Evolutionary conservation across 2,329 filamentous ascomycete species (phyloP), one percentile per base, ranked within the genome.

Genomic region (Aureobasidium vineae): DNA sequence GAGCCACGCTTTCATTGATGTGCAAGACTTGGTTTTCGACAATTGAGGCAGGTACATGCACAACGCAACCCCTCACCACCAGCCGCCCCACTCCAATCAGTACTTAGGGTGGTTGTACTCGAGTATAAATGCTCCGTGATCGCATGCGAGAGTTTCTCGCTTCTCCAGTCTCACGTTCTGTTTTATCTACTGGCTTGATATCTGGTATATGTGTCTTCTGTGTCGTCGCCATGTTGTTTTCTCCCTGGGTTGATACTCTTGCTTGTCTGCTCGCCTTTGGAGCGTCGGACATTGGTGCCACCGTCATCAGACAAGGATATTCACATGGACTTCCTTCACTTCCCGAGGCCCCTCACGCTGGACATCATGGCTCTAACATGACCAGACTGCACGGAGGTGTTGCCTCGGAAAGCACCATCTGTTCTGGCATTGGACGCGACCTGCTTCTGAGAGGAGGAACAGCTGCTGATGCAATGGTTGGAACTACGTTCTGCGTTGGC

Each of bases 391-490:
- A 78, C 47, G 81, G 81, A 33, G 81, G 79, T 49, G 79, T 83
- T 21, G 80, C 81, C 5, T 80, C 78, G 1, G 79, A 82, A 70
- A 77, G 72, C 66, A 73, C 76, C 0, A 75, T 80, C 56, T 82
- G 81, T 72, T 79, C 76, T 68, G 71, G 76, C n/a, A 79, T 83
- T 54, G 81, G 81, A 16, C 79, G 74, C n/a, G 75, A 79, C 19
- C 67, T 81, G n/a, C 70, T 83, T 47, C 77, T 79, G 66, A 60
- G 73, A 45, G 80, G 80, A 21, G 90, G 81, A 11, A 83, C 80
- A 76, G 81, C 81, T 21, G 81, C 81, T 8, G 81, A 83, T 74
- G 79, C 79, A 5, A 71, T 81, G 72, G 79, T 82, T 8, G 80
- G 79, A 5, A 82, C 80, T 2, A 75, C 78, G 5, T 75, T 80